These are phyloP conservation scores for Fusarium haematococcum DNA, from an alignment of 2,329 filamentous ascomycete species.

Conservation along the genomic window DNA sequence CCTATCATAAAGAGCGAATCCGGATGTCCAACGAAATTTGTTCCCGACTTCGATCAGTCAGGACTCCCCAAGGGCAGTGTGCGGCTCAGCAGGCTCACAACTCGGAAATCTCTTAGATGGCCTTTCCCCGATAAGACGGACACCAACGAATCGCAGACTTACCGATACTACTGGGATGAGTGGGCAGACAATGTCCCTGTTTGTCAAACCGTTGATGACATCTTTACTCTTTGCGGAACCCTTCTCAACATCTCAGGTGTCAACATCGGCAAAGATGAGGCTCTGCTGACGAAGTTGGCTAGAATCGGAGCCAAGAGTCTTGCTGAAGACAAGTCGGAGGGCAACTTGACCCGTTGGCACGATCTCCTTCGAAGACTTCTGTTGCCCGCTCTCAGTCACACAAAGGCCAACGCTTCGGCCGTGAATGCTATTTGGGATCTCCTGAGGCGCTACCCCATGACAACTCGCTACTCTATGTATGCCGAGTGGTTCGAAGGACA, in stretches of 20 bases:
- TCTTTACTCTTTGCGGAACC: constrained; percentile 87
- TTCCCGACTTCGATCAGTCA: constrained; percentile 70
- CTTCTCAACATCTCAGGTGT: constrained; percentile 88
- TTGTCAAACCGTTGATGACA: constrained; percentile 89
- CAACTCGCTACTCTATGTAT: constrained; percentile 87
- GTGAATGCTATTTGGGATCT: constrained; percentile 90
- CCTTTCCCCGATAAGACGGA: constrained; percentile 84
- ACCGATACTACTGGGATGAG: constrained; percentile 97
- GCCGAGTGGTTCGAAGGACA: constrained; percentile 90
- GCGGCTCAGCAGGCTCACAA: constrained; percentile 67
- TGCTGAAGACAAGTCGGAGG: constrained; percentile 73
- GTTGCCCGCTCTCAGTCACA: constrained; percentile 89
- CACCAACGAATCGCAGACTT: constrained; percentile 80
- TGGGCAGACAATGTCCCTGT: constrained; percentile 95
- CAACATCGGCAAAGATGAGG: constrained; percentile 86
- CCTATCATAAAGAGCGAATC: constrained; percentile 48
- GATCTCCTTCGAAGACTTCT: constrained; percentile 85
- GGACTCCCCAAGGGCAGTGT: constrained; percentile 77
- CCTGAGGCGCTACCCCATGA: constrained; percentile 80
- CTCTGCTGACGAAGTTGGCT: constrained; percentile 83
- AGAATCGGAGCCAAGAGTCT: constrained; percentile 85
- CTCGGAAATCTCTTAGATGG: constrained; percentile 83
- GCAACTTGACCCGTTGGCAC: constrained; percentile 83
- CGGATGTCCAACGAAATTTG: constrained; percentile 58
- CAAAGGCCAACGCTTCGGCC: constrained; percentile 83